Conservation (phyloP, 257 asterid species). For the Solanum habrochaites region DNA sequence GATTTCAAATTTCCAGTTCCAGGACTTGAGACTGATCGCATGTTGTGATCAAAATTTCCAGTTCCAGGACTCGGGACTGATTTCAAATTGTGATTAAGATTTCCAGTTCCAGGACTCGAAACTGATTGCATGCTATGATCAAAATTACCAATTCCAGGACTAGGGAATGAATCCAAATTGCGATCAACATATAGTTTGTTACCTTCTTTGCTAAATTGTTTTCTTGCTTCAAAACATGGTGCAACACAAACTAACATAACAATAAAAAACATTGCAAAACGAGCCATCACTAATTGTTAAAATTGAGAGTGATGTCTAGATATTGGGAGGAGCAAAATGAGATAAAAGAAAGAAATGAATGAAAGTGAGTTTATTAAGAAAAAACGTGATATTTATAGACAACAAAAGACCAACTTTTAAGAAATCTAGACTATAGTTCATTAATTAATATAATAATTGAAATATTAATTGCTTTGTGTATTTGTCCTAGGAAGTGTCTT, state of each 20-base stretch:
- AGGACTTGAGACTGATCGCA: no score
- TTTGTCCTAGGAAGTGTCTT: background rate
- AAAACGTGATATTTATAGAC: background rate
- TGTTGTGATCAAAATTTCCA: no score
- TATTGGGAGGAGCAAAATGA: background rate
- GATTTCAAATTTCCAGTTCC: no score
- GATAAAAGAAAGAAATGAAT: background rate
- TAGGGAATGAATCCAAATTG: no score
- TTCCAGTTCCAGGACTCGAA: background rate
- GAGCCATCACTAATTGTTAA: background rate
- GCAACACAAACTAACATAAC: background rate
- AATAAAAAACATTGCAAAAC: background rate
- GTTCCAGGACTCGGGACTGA: slow-evolving; percentile 1
- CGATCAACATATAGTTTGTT: background rate
- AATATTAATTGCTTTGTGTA: background rate
- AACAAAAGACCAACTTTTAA: background rate
- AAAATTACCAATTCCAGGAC: background rate
- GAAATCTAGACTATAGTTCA: background rate
- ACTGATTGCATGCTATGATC: background rate
- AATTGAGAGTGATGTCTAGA: background rate
- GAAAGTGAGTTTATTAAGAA: background rate
- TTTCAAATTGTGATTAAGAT: background rate
- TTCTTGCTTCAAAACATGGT: background rate
- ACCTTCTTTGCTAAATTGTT: background rate
- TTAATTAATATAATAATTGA: background rate